phyloP scores from a whole-genome alignment of 2,329 filamentous ascomycete genomes.

The Akanthomyces muscarius region DNA sequence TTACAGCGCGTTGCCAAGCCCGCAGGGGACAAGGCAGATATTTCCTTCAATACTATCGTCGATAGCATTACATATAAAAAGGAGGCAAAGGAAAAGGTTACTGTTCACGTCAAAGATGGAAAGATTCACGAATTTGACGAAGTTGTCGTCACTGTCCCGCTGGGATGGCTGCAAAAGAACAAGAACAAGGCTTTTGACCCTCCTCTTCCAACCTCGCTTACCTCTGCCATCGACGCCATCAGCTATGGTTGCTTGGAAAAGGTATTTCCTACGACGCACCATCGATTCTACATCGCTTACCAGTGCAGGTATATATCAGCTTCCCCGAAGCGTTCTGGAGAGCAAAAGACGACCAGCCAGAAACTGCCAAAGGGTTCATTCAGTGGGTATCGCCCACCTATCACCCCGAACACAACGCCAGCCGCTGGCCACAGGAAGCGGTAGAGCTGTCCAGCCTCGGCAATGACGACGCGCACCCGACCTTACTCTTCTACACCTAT shows the following conservation, averaged over 20 bases:
- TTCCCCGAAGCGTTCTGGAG: slow-evolving; percentile 77
- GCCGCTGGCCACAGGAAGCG: slow-evolving; percentile 69
- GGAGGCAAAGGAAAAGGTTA: slow-evolving; percentile 32
- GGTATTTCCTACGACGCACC: slow-evolving; percentile 33
- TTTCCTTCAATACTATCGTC: slow-evolving; percentile 49
- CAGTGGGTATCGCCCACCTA: slow-evolving; percentile 74
- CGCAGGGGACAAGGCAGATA: slow-evolving; percentile 49
- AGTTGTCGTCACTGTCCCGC: slow-evolving; percentile 62
- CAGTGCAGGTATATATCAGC: slow-evolving; percentile 52
- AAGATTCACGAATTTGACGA: slow-evolving; percentile 56
- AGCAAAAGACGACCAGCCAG: slow-evolving; percentile 34
- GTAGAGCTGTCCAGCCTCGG: slow-evolving; percentile 71
- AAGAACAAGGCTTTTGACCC: slow-evolving; percentile 54
- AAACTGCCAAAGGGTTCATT: slow-evolving; percentile 60
- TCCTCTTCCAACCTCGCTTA: slow-evolving; percentile 52
- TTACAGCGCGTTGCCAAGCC: slow-evolving; percentile 56
- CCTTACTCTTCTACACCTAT: slow-evolving; percentile 78
- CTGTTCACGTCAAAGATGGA: slow-evolving; percentile 44
- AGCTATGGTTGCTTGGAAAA: slow-evolving; percentile 71
- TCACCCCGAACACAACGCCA: slow-evolving; percentile 54
- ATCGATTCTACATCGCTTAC: background rate
- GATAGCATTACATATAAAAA: slow-evolving; percentile 37
- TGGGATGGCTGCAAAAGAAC: slow-evolving; percentile 65
- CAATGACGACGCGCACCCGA: slow-evolving; percentile 61
- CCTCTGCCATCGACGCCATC: slow-evolving; percentile 58